Percentiles rank a stretch among this genome's conserved stretches.
phyloP scores from a whole-genome alignment of 805 yeast genomes.

The Candida pseudofarinosa region DNA sequence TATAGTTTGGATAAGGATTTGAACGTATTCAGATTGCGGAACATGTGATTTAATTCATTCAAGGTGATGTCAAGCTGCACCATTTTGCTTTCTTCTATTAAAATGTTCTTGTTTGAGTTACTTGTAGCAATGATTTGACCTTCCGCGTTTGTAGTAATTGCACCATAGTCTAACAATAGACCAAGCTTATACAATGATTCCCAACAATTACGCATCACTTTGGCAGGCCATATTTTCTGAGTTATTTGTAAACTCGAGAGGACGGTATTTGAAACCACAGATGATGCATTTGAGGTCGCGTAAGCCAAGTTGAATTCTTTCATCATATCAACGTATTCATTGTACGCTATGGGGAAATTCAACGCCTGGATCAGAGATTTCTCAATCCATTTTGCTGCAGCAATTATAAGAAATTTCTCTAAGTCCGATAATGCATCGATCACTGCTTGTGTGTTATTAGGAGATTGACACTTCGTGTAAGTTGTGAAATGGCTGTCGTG shows the following conservation, averaged over 20 bases:
- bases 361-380: constrained; percentile 56
- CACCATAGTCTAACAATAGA: constrained; percentile 45
- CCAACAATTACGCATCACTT: constrained; percentile 68
- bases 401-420: constrained; percentile 66
- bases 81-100: constrained; percentile 44
- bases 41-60: constrained; percentile 42
- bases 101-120: constrained; percentile 25
- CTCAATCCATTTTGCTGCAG: constrained; percentile 68
- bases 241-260: constrained; percentile 29
- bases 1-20: constrained; percentile 21
- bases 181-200: constrained; percentile 58
- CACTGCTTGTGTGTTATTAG: constrained; percentile 23
- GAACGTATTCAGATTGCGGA: constrained; percentile 18
- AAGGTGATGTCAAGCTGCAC: constrained; percentile 50
- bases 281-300: constrained; percentile 20
- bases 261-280: constrained; percentile 34
- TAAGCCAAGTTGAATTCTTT: constrained; percentile 38
- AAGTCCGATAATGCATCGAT: constrained; percentile 52
- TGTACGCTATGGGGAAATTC: constrained; percentile 72
- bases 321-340: constrained; percentile 64
- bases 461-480: constrained; percentile 18
- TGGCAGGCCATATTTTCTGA: constrained; percentile 56
- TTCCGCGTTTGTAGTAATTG: constrained; percentile 39
- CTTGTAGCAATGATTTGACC: constrained; percentile 26
- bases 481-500: constrained; percentile 19